Evolutionary conservation across 129 eudicot species (phyloP).

Genomic region (Mikania micrantha): DNA sequence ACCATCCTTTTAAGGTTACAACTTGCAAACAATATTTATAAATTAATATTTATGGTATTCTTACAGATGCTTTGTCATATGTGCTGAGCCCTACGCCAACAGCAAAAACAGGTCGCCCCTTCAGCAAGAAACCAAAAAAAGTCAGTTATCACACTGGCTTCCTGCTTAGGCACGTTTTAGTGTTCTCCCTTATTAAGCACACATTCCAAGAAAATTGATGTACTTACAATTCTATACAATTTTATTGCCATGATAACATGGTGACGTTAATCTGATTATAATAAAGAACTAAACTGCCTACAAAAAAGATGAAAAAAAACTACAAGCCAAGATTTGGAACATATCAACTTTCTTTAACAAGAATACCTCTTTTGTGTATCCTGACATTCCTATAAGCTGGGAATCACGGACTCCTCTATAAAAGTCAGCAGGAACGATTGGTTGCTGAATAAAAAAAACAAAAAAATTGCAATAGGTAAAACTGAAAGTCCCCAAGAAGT

Average conservation of each 20-base stretch:
- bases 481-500: neutral
- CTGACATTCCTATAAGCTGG: conserved; percentile 86
- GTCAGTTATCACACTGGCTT: neutral
- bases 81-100: conserved; percentile 97
- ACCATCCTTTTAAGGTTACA: neutral
- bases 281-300: neutral
- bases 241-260: neutral
- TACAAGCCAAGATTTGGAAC: neutral
- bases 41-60: conserved; percentile 21
- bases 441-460: conserved; percentile 57
- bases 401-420: conserved; percentile 88
- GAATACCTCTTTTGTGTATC: conserved; percentile 85
- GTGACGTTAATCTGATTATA: neutral
- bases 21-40: neutral
- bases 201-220: neutral
- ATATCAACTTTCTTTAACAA: neutral
- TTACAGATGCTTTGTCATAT: conserved; percentile 94
- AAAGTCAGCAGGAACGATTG: conserved; percentile 63
- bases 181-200: neutral
- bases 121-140: conserved; percentile 2
- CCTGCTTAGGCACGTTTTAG: neutral
- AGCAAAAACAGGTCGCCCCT: conserved; percentile 95
- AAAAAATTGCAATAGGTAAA: neutral
- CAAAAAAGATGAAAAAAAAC: neutral
- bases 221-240: neutral